Evolutionary conservation across 441 rosid genomes (phyloP), one percentile per base, ranked within the genome.

Genomic region (Gossypium gossypioides): DNA sequence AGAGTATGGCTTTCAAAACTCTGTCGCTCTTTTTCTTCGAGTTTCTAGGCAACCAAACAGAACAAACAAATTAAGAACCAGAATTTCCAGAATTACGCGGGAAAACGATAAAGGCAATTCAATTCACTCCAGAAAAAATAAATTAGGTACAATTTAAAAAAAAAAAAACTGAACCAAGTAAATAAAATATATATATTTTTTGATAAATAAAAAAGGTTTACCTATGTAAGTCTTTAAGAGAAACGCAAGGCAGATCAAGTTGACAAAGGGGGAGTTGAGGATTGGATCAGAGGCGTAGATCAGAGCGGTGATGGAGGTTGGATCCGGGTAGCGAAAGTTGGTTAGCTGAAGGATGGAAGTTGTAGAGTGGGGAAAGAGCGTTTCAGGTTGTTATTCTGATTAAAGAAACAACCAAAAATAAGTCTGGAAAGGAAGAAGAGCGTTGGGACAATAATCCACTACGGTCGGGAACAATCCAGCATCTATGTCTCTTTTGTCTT

Each of bases 251-350:
- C 57, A 57, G 56, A 65, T 64, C 72, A 66, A 44, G 74, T 15
- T 57, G 34, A 50, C 42, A 63, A 64, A 32, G 68, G 46, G 71
- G 68, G 37, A 75, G 59, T 7, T 72, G 8, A 22, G n/a, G 72
- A 78, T 22, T 48, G 71, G 74, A 81, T 76, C 81, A 74, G 67
- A 68, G 80, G 74, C 72, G 74, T 70, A 68, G 85, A 85, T 84
- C 84, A 78, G 79, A 62, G 72, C 72, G 79, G 70, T 32, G 10
- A 55, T 48, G 74, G 76, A 37, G 46, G 48, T 15, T 64, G 44
- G 32, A 12, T 37, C 37, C 74, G 25, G 78, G 34, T 21, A 62
- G 75, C 32, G 63, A 74, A 37, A 69, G 61, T 65, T 44, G 63
- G 63, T 60, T 48, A 65, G 68, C 16, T 46, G 32, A 69, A 27